Evolutionary conservation across 805 yeast species (phyloP).

Genomic region (Candida ortonii): DNA sequence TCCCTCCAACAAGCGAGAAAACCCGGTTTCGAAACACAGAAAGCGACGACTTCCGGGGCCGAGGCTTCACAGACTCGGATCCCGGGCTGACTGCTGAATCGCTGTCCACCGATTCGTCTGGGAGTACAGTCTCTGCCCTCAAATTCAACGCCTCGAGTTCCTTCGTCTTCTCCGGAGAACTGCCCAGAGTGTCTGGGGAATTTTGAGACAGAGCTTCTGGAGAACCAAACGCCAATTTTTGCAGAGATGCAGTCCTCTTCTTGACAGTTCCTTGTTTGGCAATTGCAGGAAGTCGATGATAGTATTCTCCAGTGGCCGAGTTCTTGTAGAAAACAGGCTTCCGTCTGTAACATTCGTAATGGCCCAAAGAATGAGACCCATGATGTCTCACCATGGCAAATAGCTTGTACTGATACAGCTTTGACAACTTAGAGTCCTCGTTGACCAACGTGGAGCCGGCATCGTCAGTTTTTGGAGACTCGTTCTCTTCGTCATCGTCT

Average conservation of each 20-base stretch:
- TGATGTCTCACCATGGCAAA: constrained; percentile 78
- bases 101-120: too few species aligned
- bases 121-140: too few species aligned
- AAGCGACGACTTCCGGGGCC: constrained; percentile 14
- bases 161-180: constrained; percentile 1
- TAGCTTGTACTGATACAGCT: constrained; percentile 47
- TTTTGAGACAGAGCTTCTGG: too few species aligned
- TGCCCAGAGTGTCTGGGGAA: too few species aligned
- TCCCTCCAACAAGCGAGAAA: constrained; percentile 22
- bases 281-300: constrained; percentile 21
- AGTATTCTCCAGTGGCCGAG: constrained; percentile 25
- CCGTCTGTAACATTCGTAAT: constrained; percentile 81
- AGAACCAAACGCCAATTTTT: too few species aligned
- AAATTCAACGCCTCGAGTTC: not conserved
- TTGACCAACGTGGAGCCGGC: not conserved
- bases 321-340: constrained; percentile 62
- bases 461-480: not conserved
- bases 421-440: not conserved
- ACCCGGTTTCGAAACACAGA: constrained; percentile 22
- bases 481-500: not conserved
- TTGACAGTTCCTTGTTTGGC: not conserved
- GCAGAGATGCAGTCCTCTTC: constrained; percentile 8
- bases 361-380: constrained; percentile 88
- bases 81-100: too few species aligned
- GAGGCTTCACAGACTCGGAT: too few species aligned